Base-by-base conservation (phyloP, 208 protist genomes). In the Leishmania martiniquensis region DNA sequence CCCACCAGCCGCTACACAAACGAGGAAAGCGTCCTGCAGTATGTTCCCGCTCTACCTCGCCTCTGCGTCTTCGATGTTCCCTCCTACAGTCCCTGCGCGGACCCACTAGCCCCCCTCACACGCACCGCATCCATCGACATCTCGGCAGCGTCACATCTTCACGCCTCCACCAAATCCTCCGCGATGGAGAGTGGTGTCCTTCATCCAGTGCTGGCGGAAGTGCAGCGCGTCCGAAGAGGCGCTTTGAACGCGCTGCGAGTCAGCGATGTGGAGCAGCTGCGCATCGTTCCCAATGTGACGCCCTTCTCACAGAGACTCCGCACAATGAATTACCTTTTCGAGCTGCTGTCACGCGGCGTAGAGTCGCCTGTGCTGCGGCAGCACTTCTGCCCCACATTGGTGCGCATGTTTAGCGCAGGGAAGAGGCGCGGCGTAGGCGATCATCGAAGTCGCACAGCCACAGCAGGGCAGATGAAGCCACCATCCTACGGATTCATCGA, bases 31-130 rank as follows among this genome's bases (percentile, higher is more conserved):
- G 82, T 95, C 10, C 82, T 95, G 37, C 83, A 89, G 49, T 95
- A 93, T 76, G 91, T 95, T 29, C 72, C 72, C 13, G 66, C 85
- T 7, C 83, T 97, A 17, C 94, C 94, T 13, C 67, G 65, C 32
- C 90, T 91, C 65, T 97, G 91, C 78, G 70, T 95, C 10, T 97
- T 97, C 85, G 94, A 97, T 72, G 81, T 96, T 29, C 84, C 91
- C 29, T 89, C 90, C 52, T 96, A 91, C 84, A 89, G 70, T 59
- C 85, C 86, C 20, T 72, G 47, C 68, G n/a, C 72, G 39, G 47
- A 74, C 51, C 51, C 79, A 25, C 49, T 51, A 10, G 70, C 49
- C 32, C 65, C 37, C 37, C 51, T 20, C 37, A 44, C 39, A 15
- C 42, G 22, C 39, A n/a, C 55, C 5, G 22, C 25, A 10, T 25